A percentile compares a stretch with the other conserved stretches of the same genome.
Evolutionary conservation across 139 green algal genomes (phyloP).

Genomic region (Chlamydomonas sp.): DNA sequence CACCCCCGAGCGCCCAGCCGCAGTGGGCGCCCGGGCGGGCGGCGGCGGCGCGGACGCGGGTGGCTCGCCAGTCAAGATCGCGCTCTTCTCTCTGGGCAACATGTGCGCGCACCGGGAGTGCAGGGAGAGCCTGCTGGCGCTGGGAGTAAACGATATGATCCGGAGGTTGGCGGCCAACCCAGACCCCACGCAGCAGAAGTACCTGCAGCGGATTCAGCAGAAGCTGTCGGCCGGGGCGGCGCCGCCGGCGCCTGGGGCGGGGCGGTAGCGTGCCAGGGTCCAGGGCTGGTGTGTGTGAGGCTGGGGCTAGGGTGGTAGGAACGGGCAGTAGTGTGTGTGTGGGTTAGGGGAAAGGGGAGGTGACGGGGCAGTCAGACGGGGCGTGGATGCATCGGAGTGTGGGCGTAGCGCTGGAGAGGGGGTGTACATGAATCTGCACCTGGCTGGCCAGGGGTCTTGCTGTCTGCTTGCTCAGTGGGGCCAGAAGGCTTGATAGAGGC

Average conservation of each 20-base stretch:
- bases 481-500: no score
- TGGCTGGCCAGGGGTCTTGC: no score
- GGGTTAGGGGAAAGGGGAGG: no score
- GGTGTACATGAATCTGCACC: no score
- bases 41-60: constrained; percentile 41
- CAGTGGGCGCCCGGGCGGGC: not conserved
- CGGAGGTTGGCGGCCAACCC: constrained; percentile 21
- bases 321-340: no score
- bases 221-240: constrained; percentile 16
- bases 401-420: no score
- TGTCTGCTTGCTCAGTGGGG: no score
- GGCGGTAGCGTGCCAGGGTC: not conserved
- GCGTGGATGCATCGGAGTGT: no score
- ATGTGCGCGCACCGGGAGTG: constrained; percentile 70
- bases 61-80: constrained; percentile 83
- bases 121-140: constrained; percentile 29
- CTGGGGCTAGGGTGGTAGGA: no score
- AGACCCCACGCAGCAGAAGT: constrained; percentile 50
- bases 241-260: no score
- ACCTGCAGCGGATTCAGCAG: constrained; percentile 66
- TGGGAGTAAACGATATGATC: constrained; percentile 23
- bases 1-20: constrained; percentile 7
- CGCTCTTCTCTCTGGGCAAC: constrained; percentile 94
- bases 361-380: no score
- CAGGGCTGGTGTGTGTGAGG: no score